Conservation (phyloP, 2,329 filamentous ascomycete genomes). For the Fusarium pilosicola region DNA sequence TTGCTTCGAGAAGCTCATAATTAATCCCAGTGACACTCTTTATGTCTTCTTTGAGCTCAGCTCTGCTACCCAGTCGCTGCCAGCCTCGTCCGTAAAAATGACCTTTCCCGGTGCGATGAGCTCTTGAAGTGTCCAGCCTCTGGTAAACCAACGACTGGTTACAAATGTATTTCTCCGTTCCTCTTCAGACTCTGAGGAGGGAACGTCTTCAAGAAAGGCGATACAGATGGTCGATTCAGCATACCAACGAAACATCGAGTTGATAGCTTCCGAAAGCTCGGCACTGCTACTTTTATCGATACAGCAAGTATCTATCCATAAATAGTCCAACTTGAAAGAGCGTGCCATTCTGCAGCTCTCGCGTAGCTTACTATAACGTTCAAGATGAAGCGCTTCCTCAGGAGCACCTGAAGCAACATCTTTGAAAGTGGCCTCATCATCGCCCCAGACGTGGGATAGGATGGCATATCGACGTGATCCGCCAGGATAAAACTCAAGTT, state of each 20-base stretch:
- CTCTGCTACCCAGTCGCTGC: conserved; percentile 29
- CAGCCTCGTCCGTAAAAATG: conserved; percentile 40
- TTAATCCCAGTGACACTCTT: conserved; percentile 32
- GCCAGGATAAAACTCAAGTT: conserved; percentile 35
- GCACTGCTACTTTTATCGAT: conserved; percentile 48
- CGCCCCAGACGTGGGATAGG: conserved; percentile 44
- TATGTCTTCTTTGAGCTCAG: conserved; percentile 33
- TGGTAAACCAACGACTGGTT: conserved; percentile 41
- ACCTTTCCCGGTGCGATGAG: conserved; percentile 43
- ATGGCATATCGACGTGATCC: conserved; percentile 41
- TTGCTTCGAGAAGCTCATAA: conserved; percentile 26
- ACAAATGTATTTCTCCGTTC: not conserved
- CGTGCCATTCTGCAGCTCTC: conserved; percentile 34
- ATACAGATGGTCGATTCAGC: conserved; percentile 41
- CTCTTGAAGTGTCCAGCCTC: conserved; percentile 47
- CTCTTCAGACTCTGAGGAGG: not conserved
- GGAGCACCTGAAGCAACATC: conserved; percentile 12
- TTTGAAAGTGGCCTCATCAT: conserved; percentile 37
- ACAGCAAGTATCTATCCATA: conserved; percentile 49
- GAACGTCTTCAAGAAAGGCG: conserved; percentile 41
- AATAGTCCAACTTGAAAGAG: conserved; percentile 31
- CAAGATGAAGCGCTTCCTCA: not conserved
- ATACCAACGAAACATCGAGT: conserved; percentile 50
- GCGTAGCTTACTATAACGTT: conserved; percentile 34
- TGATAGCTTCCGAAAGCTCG: conserved; percentile 47